These are phyloP conservation scores for Cynanchum wilfordii DNA, from an alignment of 257 asterid genomes.

Conservation along the genomic window DNA sequence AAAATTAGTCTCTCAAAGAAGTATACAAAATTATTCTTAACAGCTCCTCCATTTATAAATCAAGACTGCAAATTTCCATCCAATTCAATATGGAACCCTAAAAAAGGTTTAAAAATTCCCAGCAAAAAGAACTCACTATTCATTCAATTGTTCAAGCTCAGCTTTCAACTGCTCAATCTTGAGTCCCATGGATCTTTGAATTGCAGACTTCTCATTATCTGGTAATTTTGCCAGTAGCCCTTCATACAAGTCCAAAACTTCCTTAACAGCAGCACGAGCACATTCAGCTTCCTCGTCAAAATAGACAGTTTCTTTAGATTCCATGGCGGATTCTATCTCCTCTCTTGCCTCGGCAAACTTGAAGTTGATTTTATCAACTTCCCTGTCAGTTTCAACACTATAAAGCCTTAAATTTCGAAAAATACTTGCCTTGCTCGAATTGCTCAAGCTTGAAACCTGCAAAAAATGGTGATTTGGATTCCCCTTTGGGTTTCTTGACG, in stretches of 20 bases:
- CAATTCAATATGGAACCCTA: background rate
- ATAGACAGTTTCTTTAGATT: conserved; percentile 87
- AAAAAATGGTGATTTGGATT: conserved; percentile 20
- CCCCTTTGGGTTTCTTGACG: conserved; percentile 16
- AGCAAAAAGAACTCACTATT: conserved; percentile 36
- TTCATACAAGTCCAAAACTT: conserved; percentile 63
- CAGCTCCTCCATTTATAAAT: background rate
- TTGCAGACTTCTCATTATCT: conserved; percentile 52
- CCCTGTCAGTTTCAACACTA: conserved; percentile 55
- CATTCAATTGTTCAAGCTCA: conserved; percentile 78
- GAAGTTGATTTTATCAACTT: conserved; percentile 75
- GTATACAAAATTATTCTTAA: background rate
- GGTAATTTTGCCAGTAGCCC: conserved; percentile 52
- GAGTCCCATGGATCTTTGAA: conserved; percentile 95
- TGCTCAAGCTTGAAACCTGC: conserved; percentile 21
- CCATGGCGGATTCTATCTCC: conserved; percentile 95
- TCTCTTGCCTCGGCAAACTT: conserved; percentile 99
- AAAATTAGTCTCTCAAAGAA: background rate
- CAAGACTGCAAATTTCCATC: conserved; percentile 1
- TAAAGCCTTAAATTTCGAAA: conserved; percentile 36
- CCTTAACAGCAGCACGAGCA: conserved; percentile 80
- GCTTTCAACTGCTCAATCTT: conserved; percentile 94
- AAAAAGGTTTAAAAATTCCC: background rate
- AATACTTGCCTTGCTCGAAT: conserved; percentile 24
- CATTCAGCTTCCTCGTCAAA: conserved; percentile 94